A percentile compares a stretch with the other conserved stretches of the same genome.
Conservation (phyloP, 2,329 filamentous ascomycete species). For the Daldinia sp. region DNA sequence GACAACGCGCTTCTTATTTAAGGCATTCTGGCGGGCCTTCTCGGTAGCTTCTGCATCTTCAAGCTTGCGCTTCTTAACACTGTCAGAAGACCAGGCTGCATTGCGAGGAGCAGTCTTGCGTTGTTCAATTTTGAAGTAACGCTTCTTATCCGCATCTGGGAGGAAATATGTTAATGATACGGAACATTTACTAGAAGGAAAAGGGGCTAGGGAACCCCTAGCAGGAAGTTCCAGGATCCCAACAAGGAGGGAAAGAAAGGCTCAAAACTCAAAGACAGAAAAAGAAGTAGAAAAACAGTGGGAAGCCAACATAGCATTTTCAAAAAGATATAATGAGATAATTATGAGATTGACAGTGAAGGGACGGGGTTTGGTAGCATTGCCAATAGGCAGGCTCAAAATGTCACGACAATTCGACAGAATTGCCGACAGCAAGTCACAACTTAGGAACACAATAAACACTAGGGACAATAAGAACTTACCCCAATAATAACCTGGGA, state of each 20-base stretch:
- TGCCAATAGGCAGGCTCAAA: background rate
- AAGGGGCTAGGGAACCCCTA: background rate
- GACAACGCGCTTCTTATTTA: conserved; percentile 55
- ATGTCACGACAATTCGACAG: background rate
- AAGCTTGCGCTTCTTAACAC: conserved; percentile 67
- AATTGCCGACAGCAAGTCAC: background rate
- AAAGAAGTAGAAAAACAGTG: background rate
- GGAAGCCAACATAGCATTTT: background rate
- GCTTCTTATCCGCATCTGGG: conserved; percentile 67
- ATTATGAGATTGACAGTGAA: background rate
- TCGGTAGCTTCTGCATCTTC: conserved; percentile 56
- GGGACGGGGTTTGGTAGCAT: background rate
- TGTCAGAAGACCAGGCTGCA: conserved; percentile 67
- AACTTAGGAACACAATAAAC: background rate
- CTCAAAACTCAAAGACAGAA: no score
- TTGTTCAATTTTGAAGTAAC: conserved; percentile 76
- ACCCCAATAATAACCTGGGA: conserved; percentile 70
- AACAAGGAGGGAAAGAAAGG: background rate
- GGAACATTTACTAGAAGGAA: background rate
- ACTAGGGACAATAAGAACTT: conserved; percentile 12
- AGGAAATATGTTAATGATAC: conserved; percentile 1
- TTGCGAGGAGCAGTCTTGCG: conserved; percentile 64
- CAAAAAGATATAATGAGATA: background rate
- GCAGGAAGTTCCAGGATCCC: background rate
- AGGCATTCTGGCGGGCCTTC: conserved; percentile 46